Conservation (phyloP, 2,329 filamentous ascomycete species). For the Tolypocladium paradoxum region DNA sequence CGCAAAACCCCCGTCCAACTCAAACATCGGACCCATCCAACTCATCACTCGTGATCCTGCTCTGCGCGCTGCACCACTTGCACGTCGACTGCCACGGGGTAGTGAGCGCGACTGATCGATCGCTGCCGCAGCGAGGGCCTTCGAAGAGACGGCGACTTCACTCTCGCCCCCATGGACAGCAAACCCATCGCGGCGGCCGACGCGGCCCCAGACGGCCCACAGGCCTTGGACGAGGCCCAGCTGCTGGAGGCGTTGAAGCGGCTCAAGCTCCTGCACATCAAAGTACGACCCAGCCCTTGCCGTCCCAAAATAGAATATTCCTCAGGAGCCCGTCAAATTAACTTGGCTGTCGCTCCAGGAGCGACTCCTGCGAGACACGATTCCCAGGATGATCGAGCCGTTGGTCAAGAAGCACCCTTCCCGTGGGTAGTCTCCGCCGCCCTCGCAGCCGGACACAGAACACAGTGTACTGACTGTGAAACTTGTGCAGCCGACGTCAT, state of each 20-base stretch:
- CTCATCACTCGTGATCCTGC: not conserved
- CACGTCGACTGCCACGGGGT: not conserved
- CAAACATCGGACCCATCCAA: not conserved
- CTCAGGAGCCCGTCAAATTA: slow-evolving; percentile 1
- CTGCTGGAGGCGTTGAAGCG: slow-evolving; percentile 38
- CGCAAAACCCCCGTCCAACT: not conserved
- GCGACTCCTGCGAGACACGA: slow-evolving; percentile 23
- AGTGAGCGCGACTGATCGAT: not conserved
- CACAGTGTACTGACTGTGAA: slow-evolving; percentile 1
- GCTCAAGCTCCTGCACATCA: slow-evolving; percentile 43
- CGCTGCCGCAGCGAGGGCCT: not conserved
- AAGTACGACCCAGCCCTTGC: slow-evolving; percentile 24
- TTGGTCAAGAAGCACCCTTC: slow-evolving; percentile 37
- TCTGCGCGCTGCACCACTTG: not conserved
- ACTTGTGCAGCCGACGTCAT: slow-evolving; percentile 34
- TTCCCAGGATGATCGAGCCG: slow-evolving; percentile 32
- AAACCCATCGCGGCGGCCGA: not conserved
- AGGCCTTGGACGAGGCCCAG: slow-evolving; percentile 35
- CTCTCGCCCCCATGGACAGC: slow-evolving; percentile 1
- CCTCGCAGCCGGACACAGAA: not conserved
- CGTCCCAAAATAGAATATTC: not conserved
- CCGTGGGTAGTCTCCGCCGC: slow-evolving; percentile 28
- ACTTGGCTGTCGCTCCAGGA: slow-evolving; percentile 14
- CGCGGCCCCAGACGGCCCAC: slow-evolving; percentile 7
- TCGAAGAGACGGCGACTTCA: not conserved